phyloP scores from a whole-genome alignment of 2,329 filamentous ascomycete species.

The Alternaria ventricosa region DNA sequence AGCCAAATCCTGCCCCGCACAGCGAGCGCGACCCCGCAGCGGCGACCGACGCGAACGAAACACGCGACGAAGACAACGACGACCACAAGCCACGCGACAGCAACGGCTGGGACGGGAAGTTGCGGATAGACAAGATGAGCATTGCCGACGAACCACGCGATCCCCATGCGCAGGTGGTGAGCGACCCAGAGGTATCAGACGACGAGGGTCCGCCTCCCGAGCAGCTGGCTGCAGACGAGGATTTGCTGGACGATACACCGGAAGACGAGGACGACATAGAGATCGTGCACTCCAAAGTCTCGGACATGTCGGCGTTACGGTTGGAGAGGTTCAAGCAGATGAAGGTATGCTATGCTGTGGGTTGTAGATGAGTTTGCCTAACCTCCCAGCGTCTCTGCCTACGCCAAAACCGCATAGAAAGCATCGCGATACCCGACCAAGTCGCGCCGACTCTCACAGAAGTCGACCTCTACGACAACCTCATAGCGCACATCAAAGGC shows the following conservation, averaged over 20 bases:
- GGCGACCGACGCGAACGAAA: conserved; percentile 18
- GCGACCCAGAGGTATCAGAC: conserved; percentile 86
- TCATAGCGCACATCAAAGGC: conserved; percentile 84
- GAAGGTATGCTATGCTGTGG: conserved; percentile 52
- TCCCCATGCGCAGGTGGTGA: conserved; percentile 69
- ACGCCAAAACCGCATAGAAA: conserved; percentile 86
- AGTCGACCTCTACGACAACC: conserved; percentile 95
- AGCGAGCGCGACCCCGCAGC: conserved; percentile 35
- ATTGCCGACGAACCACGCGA: conserved; percentile 33
- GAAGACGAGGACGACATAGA: conserved; percentile 70
- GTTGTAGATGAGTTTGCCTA: conserved; percentile 1
- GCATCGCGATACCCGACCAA: conserved; percentile 74
- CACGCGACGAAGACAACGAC: conserved; percentile 30
- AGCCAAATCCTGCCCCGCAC: conserved; percentile 36
- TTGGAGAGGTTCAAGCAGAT: conserved; percentile 83
- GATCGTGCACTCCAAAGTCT: conserved; percentile 84
- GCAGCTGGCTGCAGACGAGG: conserved; percentile 49
- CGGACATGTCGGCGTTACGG: conserved; percentile 76
- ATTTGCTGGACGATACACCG: conserved; percentile 66
- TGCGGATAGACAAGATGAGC: conserved; percentile 74
- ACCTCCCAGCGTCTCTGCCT: conserved; percentile 73
- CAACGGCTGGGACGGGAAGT: conserved; percentile 82
- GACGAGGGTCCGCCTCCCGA: conserved; percentile 54
- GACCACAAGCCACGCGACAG: conserved; percentile 46
- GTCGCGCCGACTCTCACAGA: conserved; percentile 75